Conservation (phyloP, 2,329 filamentous ascomycete species). For the Alternaria ventricosa region DNA sequence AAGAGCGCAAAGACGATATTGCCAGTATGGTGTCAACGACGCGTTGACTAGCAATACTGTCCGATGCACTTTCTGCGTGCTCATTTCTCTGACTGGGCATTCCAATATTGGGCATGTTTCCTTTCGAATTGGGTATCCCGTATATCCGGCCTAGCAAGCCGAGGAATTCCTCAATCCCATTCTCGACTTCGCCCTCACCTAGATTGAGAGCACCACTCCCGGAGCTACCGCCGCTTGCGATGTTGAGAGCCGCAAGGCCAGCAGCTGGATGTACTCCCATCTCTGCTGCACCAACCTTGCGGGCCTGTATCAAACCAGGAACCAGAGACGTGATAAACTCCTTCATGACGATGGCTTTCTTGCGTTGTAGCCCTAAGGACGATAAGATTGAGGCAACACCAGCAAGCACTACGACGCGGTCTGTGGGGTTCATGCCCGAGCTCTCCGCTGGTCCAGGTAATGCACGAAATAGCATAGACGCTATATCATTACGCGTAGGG, state of each 20-base stretch:
- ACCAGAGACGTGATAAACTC: constrained; percentile 85
- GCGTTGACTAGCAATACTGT: constrained; percentile 46
- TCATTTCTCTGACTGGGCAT: constrained; percentile 5
- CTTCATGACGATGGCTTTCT: constrained; percentile 88
- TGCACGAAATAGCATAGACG: constrained; percentile 46
- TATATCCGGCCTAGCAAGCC: constrained; percentile 51
- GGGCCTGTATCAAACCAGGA: constrained; percentile 83
- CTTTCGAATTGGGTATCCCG: constrained; percentile 47
- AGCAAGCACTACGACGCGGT: constrained; percentile 79
- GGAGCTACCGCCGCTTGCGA: constrained; percentile 61
- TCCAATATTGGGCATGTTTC: constrained; percentile 19
- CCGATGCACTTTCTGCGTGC: constrained; percentile 9
- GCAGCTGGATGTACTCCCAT: constrained; percentile 94
- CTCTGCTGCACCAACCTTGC: constrained; percentile 93
- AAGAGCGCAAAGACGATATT: constrained; percentile 61
- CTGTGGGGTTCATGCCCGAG: constrained; percentile 72
- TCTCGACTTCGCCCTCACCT: constrained; percentile 46
- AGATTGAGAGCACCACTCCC: constrained; percentile 76
- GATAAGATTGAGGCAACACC: constrained; percentile 89
- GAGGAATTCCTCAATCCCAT: constrained; percentile 52
- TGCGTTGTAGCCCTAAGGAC: constrained; percentile 78
- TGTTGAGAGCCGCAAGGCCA: constrained; percentile 75
- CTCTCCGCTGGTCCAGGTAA: constrained; percentile 62
- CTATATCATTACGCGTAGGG: constrained; percentile 46
- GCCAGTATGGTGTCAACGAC: constrained; percentile 62